These are phyloP conservation scores for Moniliophthora roreri DNA, from an alignment of 1,284 basidiomycete species.

Conservation along the genomic window DNA sequence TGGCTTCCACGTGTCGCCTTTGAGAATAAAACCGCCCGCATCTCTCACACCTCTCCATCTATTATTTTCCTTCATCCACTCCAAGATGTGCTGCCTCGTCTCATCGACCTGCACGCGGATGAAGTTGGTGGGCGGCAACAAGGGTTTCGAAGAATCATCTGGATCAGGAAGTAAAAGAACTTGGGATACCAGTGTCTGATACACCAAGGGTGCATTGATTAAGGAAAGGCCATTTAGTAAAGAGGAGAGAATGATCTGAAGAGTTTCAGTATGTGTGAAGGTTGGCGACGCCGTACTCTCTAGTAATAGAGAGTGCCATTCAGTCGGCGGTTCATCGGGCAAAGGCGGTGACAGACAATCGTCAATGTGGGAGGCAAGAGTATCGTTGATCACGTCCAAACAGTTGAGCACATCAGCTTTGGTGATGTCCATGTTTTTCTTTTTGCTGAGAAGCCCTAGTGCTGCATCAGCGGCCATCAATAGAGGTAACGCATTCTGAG, in stretches of 20 bases:
- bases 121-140: constrained; percentile 9
- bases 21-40: constrained; percentile 40
- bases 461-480: constrained; percentile 69
- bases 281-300: background rate
- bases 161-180: constrained; percentile 72
- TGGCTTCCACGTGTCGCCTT: constrained; percentile 72
- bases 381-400: constrained; percentile 9
- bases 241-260: constrained; percentile 70
- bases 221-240: constrained; percentile 17
- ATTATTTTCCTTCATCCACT: constrained; percentile 9
- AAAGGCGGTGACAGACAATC: constrained; percentile 51
- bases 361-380: constrained; percentile 27
- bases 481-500: constrained; percentile 60
- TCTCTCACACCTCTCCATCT: constrained; percentile 13
- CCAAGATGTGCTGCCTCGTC: constrained; percentile 8
- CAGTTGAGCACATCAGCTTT: constrained; percentile 6
- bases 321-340: background rate
- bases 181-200: constrained; percentile 70
- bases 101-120: constrained; percentile 14
- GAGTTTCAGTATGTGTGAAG: constrained; percentile 60
- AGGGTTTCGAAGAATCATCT: constrained; percentile 35
- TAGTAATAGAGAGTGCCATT: background rate
- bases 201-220: constrained; percentile 13
- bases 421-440: no score
- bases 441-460: background rate